Conservation (phyloP, 805 yeast genomes). For the Yamadazyma akitaensis region DNA sequence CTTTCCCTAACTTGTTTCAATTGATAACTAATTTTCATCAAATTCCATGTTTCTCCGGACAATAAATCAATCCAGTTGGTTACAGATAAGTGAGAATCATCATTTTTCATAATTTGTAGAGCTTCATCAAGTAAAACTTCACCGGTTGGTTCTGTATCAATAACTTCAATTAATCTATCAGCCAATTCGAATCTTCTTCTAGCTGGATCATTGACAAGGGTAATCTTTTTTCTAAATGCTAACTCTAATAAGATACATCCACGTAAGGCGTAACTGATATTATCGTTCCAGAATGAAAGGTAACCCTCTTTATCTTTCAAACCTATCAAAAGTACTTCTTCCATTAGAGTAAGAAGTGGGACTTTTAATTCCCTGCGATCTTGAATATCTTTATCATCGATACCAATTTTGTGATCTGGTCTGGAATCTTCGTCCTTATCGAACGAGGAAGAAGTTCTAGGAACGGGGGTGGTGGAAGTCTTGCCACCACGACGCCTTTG, state of each 20-base stretch:
- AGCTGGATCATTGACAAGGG: slow-evolving; percentile 88
- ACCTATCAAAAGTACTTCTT: slow-evolving; percentile 90
- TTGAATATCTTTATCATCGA: slow-evolving; percentile 69
- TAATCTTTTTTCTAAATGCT: slow-evolving; percentile 85
- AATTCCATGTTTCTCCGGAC: slow-evolving; percentile 96
- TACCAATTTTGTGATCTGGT: slow-evolving; percentile 65
- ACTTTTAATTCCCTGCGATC: slow-evolving; percentile 37
- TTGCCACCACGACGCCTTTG: slow-evolving; percentile 81
- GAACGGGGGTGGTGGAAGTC: slow-evolving; percentile 20
- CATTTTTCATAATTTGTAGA: slow-evolving; percentile 80
- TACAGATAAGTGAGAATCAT: slow-evolving; percentile 73
- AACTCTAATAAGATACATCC: slow-evolving; percentile 91
- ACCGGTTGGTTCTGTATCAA: slow-evolving; percentile 85
- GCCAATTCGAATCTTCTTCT: slow-evolving; percentile 83
- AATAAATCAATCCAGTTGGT: slow-evolving; percentile 91
- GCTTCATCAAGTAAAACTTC: slow-evolving; percentile 95
- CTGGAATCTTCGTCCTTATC: slow-evolving; percentile 21
- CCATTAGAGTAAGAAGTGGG: slow-evolving; percentile 90
- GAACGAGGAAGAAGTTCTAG: slow-evolving; percentile 18
- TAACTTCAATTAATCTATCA: slow-evolving; percentile 84
- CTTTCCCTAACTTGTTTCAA: slow-evolving; percentile 96
- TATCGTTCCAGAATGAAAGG: slow-evolving; percentile 96
- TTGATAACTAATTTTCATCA: slow-evolving; percentile 91
- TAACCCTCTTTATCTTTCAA: slow-evolving; percentile 95
- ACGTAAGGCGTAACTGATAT: slow-evolving; percentile 90